Evolutionary conservation across 495 filamentous ascomycete genomes (phyloP).

Genomic region (Trichoderma erinaceum): DNA sequence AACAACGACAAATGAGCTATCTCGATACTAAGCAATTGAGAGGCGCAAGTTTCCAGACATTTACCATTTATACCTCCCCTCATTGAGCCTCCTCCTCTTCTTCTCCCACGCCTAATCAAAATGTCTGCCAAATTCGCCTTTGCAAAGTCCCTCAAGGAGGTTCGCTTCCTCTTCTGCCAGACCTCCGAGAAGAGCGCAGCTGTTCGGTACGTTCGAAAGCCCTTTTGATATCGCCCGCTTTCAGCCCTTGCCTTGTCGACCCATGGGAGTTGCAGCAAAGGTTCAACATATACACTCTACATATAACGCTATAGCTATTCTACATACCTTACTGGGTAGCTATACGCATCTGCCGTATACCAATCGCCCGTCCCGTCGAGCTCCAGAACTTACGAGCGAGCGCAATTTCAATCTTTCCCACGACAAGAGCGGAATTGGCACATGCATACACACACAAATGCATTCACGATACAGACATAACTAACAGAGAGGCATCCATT

Average conservation of each 20-base stretch:
- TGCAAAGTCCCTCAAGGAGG: conserved; percentile 79
- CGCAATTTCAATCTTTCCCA: too few relatives aligned
- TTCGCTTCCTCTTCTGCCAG: conserved; percentile 96
- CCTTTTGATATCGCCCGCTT: too few relatives aligned
- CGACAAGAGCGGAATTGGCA: too few relatives aligned
- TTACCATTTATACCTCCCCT: background rate
- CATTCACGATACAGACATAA: background rate
- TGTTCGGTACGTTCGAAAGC: conserved; percentile 54
- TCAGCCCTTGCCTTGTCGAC: background rate
- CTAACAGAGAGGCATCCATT: background rate
- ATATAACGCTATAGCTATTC: too few relatives aligned
- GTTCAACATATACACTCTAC: background rate
- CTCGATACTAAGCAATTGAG: background rate
- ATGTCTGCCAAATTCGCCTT: conserved; percentile 96
- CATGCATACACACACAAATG: background rate
- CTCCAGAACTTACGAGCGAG: too few relatives aligned
- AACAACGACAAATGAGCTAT: background rate
- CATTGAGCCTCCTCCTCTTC: conserved; percentile 14
- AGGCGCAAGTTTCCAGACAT: background rate
- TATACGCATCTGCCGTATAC: too few relatives aligned
- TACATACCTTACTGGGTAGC: too few relatives aligned
- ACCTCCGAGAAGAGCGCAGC: conserved; percentile 80
- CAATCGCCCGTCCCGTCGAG: too few relatives aligned
- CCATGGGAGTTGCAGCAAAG: background rate
- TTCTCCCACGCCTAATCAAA: conserved; percentile 20